Percentiles rank a stretch among this genome's conserved stretches.
Evolutionary conservation across 805 yeast genomes (phyloP).

Genomic region (Saccharomycopsis amapae): DNA sequence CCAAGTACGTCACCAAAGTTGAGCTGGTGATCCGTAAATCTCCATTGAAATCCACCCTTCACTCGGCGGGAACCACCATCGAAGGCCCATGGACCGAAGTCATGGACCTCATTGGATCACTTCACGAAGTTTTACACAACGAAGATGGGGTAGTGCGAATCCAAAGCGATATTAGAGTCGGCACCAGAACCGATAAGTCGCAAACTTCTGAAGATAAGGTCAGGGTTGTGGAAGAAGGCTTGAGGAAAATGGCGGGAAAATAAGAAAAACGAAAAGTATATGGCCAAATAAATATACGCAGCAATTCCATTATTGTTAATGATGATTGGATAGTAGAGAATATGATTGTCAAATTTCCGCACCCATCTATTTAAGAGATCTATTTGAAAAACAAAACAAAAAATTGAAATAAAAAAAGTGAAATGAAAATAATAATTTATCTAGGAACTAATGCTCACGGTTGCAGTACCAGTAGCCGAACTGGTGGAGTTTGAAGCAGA

Average conservation of each 20-base stretch:
- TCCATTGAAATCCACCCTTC: constrained; percentile 61
- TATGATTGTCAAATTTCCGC: too few species aligned
- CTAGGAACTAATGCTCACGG: too few species aligned
- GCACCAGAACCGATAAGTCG: constrained; percentile 42
- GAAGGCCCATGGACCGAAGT: constrained; percentile 92
- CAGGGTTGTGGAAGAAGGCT: constrained; percentile 34
- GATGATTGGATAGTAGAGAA: too few species aligned
- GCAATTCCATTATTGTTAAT: too few species aligned
- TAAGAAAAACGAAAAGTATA: too few species aligned
- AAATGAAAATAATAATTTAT: too few species aligned
- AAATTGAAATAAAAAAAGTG: too few species aligned
- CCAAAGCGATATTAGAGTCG: constrained; percentile 81
- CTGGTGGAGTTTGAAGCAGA: too few species aligned
- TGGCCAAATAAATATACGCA: too few species aligned
- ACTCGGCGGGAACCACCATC: constrained; percentile 89
- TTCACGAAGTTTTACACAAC: constrained; percentile 66
- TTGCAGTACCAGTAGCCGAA: too few species aligned
- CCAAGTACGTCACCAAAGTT: constrained; percentile 68
- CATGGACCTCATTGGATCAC: constrained; percentile 65
- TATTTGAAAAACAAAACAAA: too few species aligned
- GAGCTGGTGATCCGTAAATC: constrained; percentile 57
- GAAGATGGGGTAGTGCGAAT: constrained; percentile 63
- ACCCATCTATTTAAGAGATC: too few species aligned
- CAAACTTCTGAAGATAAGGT: constrained; percentile 39
- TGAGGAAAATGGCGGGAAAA: constrained; percentile 10